Evolutionary conservation across 1,139 yeast genomes (phyloP).

Genomic region (Geotrichum reessii): DNA sequence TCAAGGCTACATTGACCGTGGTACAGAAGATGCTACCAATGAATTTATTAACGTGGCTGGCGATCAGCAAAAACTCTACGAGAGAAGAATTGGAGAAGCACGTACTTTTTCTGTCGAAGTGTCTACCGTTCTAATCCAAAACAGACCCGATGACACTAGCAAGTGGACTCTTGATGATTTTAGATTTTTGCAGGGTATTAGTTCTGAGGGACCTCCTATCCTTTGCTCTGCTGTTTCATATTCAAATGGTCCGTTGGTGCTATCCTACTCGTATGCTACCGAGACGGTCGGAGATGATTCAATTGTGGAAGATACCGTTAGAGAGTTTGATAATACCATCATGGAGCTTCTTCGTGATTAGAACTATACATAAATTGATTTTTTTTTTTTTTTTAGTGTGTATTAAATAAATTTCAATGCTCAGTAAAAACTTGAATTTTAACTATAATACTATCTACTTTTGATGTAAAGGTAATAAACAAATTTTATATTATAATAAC

Average conservation of each 20-base stretch:
- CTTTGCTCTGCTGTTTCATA: conserved; percentile 9
- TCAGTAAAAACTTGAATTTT: background rate
- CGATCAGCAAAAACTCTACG: background rate
- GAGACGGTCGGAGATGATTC: conserved; percentile 8
- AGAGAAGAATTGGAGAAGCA: conserved; percentile 5
- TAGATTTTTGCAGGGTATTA: conserved; percentile 10
- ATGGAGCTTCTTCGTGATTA: background rate
- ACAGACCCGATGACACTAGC: background rate
- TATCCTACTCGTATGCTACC: conserved; percentile 10
- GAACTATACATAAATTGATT: no score
- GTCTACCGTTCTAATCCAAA: conserved; percentile 3
- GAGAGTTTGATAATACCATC: conserved; percentile 1
- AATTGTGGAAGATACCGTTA: background rate
- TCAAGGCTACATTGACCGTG: background rate
- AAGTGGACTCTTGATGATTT: conserved; percentile 3
- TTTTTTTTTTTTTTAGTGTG: no score
- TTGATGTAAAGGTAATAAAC: no score
- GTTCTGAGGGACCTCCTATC: conserved; percentile 12
- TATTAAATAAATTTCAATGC: background rate
- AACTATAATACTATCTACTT: no score
- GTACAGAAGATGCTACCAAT: background rate
- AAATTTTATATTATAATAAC: no score
- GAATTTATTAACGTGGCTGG: conserved; percentile 3
- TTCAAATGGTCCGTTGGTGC: conserved; percentile 4
- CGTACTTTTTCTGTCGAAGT: conserved; percentile 9